Percentiles rank a stretch among this genome's conserved stretches.
These are phyloP conservation scores for Dryas drummondii DNA, from an alignment of 306 rosid genomes.

Conservation along the genomic window DNA sequence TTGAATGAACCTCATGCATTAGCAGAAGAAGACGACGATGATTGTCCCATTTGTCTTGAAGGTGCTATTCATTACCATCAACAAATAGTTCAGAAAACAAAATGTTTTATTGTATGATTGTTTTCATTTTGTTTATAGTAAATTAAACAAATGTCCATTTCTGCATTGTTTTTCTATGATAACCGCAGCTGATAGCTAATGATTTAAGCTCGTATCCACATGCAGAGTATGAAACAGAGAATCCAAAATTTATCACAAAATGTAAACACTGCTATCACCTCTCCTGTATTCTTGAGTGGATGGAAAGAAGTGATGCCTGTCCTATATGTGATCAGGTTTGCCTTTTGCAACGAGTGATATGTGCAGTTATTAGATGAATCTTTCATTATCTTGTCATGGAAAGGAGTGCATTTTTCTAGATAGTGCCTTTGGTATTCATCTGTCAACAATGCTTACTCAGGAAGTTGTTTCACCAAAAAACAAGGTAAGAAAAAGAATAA, in stretches of 20 bases:
- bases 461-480: constrained; percentile 7
- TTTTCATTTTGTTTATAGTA: constrained; percentile 5
- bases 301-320: constrained; percentile 72
- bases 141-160: background rate
- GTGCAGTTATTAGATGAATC: background rate
- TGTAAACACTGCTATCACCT: constrained; percentile 78
- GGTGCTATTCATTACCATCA: constrained; percentile 35
- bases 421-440: constrained; percentile 1
- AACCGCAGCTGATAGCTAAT: constrained; percentile 3
- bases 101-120: background rate
- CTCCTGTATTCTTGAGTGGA: constrained; percentile 81
- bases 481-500: background rate
- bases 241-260: constrained; percentile 57
- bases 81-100: constrained; percentile 1
- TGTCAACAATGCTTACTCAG: background rate
- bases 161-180: background rate
- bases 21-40: constrained; percentile 69
- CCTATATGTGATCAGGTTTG: constrained; percentile 75
- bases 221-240: constrained; percentile 63
- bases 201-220: background rate
- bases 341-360: constrained; percentile 20
- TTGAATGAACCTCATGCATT: constrained; percentile 33
- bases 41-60: constrained; percentile 87
- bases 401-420: background rate
- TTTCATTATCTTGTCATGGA: background rate